Percentiles rank a stretch among this genome's conserved stretches.
phyloP scores from a whole-genome alignment of 2,329 filamentous ascomycete species.

The Aureobasidium subglaciale region DNA sequence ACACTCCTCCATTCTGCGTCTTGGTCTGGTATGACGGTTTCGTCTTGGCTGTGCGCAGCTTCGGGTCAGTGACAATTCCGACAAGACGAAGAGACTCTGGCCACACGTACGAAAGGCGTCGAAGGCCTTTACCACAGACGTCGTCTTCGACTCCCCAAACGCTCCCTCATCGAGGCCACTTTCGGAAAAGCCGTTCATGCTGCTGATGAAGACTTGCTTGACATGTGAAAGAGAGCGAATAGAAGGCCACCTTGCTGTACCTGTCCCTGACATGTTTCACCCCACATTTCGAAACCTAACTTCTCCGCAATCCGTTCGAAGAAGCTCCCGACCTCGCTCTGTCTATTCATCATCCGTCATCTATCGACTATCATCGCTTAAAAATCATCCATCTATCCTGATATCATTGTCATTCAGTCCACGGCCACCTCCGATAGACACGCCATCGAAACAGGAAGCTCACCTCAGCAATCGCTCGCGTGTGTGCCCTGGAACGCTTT shows the following conservation, averaged over 20 bases:
- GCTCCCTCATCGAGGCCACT: constrained; percentile 66
- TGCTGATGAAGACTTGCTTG: not conserved
- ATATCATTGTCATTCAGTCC: no score
- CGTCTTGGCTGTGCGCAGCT: constrained; percentile 66
- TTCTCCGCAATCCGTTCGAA: not conserved
- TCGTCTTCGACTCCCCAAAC: constrained; percentile 65
- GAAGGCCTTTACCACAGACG: constrained; percentile 67
- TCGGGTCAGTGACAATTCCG: no score
- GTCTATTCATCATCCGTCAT: not conserved
- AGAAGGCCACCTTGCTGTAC: constrained; percentile 6
- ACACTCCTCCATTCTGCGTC: constrained; percentile 82
- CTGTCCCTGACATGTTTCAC: constrained; percentile 6
- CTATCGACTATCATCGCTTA: no score
- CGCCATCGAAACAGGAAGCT: no score
- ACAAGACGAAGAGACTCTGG: not conserved
- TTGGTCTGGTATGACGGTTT: constrained; percentile 86
- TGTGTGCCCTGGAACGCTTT: no score
- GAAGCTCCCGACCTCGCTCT: not conserved
- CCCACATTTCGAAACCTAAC: not conserved
- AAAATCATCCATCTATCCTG: no score
- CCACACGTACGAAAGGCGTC: constrained; percentile 77
- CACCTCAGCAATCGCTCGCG: no score
- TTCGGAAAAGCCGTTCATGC: constrained; percentile 74
- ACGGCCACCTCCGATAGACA: no score
- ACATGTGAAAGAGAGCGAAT: constrained; percentile 3